Percentiles rank a stretch among this genome's conserved stretches.
phyloP scores from a whole-genome alignment of 768 basidiomycete genomes.

The Amanita rubescens region DNA sequence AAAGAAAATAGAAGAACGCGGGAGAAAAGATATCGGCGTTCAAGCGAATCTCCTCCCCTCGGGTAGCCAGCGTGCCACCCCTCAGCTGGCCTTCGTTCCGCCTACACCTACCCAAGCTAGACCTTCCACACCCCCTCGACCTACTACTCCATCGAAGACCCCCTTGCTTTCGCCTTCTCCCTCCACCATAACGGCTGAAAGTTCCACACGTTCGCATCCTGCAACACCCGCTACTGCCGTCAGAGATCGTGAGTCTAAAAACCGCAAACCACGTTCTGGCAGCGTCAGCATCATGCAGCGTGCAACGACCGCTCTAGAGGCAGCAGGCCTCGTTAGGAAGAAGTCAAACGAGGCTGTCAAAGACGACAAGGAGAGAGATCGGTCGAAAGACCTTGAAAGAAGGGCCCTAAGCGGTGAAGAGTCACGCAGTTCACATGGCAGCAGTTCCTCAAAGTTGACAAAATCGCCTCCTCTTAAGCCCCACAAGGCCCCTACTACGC shows the following conservation, averaged over 20 bases:
- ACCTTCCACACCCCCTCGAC: slow-evolving; percentile 48
- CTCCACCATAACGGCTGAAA: slow-evolving; percentile 38
- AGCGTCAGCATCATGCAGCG: slow-evolving; percentile 97
- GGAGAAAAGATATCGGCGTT: slow-evolving; percentile 30
- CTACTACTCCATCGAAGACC: slow-evolving; percentile 36
- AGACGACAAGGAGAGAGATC: slow-evolving; percentile 48
- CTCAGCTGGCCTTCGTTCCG: slow-evolving; percentile 67
- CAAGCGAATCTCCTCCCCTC: slow-evolving; percentile 36
- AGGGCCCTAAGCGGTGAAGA: slow-evolving; percentile 42
- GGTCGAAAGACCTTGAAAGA: slow-evolving; percentile 37
- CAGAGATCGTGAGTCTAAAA: slow-evolving; percentile 38
- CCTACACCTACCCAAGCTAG: slow-evolving; percentile 62
- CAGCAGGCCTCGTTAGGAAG: slow-evolving; percentile 76
- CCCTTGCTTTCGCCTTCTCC: slow-evolving; percentile 51
- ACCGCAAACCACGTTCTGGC: slow-evolving; percentile 69
- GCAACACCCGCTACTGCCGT: slow-evolving; percentile 60
- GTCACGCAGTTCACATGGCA: slow-evolving; percentile 57
- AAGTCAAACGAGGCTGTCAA: slow-evolving; percentile 70
- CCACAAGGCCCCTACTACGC: slow-evolving; percentile 46
- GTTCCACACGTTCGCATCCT: slow-evolving; percentile 54
- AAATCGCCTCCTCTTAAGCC: slow-evolving; percentile 63
- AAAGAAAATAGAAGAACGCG: slow-evolving; percentile 15
- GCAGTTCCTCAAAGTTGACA: slow-evolving; percentile 49
- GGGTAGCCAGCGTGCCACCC: slow-evolving; percentile 33
- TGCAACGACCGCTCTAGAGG: slow-evolving; percentile 85